Conservation (phyloP, 352 stramenopile genomes). For the Thraustotheca clavata region DNA sequence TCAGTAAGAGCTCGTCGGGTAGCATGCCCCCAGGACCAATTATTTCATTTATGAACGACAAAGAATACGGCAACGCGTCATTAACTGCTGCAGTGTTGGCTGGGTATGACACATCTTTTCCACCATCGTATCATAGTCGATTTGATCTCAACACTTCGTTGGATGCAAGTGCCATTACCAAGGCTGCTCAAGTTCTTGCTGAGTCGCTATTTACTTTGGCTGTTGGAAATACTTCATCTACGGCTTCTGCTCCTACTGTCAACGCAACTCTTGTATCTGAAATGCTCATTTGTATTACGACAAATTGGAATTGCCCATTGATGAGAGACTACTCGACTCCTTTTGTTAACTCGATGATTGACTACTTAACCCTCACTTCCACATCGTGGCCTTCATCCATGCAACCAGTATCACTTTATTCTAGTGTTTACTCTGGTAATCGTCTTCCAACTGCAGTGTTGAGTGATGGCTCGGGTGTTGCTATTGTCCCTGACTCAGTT, state of each 20-base stretch:
- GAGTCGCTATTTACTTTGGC: constrained; percentile 60
- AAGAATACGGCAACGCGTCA: constrained; percentile 49
- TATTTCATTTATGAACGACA: constrained; percentile 63
- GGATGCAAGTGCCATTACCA: constrained; percentile 39
- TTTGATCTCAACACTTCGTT: constrained; percentile 47
- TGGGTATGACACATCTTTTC: constrained; percentile 55
- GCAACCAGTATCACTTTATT: constrained; percentile 48
- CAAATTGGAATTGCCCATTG: constrained; percentile 57
- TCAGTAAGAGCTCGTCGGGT: constrained; percentile 8
- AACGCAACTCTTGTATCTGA: constrained; percentile 44
- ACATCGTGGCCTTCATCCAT: constrained; percentile 46
- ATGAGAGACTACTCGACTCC: constrained; percentile 62
- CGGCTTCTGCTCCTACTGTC: constrained; percentile 30
- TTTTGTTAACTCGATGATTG: constrained; percentile 51
- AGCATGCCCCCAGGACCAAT: constrained; percentile 54
- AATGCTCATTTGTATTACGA: constrained; percentile 50
- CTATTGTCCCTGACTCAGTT: constrained; percentile 19
- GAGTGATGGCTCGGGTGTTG: not conserved
- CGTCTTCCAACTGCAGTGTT: constrained; percentile 3
- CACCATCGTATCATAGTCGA: constrained; percentile 50
- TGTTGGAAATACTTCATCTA: constrained; percentile 36
- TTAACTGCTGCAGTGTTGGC: constrained; percentile 57
- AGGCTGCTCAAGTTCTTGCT: constrained; percentile 62
- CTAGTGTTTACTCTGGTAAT: constrained; percentile 26
- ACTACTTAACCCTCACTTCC: constrained; percentile 43